These are phyloP conservation scores for Brettanomyces sp. DNA, from an alignment of 805 yeast genomes.

Conservation along the genomic window DNA sequence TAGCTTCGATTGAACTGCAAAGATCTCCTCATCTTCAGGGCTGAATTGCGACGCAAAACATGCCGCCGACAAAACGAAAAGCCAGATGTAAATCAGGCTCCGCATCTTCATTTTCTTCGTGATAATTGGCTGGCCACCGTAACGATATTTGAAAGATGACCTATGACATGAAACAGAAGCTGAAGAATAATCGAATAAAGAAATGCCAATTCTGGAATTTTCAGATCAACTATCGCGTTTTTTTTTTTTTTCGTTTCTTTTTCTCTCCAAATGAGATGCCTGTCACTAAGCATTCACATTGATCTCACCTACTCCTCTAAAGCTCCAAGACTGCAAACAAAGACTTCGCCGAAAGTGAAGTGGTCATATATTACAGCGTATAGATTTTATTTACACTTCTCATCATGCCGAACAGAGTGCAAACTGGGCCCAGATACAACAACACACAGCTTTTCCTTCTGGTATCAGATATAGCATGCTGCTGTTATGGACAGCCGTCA, in stretches of 20 bases:
- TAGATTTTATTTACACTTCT: no score
- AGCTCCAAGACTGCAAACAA: no score
- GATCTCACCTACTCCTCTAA: no score
- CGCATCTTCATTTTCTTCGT: no score
- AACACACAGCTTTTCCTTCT: constrained; percentile 17
- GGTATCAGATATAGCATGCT: constrained; percentile 18
- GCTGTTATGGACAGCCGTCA: constrained; percentile 44
- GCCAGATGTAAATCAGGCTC: background rate
- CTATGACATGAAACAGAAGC: no score
- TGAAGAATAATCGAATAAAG: no score
- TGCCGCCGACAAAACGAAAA: background rate
- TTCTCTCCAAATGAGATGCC: background rate
- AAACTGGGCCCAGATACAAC: constrained; percentile 8
- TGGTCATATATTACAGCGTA: no score
- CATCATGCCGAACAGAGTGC: background rate
- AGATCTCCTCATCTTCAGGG: constrained; percentile 70
- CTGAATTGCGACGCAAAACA: constrained; percentile 3
- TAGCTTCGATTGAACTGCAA: constrained; percentile 52
- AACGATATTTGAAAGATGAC: no score
- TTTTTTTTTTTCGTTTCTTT: background rate
- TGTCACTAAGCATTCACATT: no score
- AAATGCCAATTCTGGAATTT: no score
- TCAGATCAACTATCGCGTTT: background rate
- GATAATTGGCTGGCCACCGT: no score
- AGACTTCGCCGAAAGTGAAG: no score